Base-by-base conservation (phyloP, 176 grass and related monocot species). In the Otatea glauca region DNA sequence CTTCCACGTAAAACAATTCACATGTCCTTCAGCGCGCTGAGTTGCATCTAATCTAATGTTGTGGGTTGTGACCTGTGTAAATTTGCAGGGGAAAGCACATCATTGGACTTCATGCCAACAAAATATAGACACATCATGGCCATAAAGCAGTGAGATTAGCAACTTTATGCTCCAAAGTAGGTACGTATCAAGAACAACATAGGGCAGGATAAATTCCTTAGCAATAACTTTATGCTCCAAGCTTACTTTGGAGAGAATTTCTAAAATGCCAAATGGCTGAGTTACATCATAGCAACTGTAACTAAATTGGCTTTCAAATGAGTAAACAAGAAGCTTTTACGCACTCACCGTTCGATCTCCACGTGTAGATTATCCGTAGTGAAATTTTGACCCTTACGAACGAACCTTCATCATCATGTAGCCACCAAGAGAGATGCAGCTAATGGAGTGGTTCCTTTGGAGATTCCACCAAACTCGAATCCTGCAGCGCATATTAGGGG, bases 191-290 rank as follows among this genome's bases (percentile, higher is more conserved):
- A 76, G 72, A 87, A 87, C 63, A 87, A 75, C 20, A 56, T 77
- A 76, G 72, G 21, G 51, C 49, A 88, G 86, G 53, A 88, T 41
- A 88, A 77, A 88, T 88, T 88, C 86, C 79, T 76, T 82, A 48
- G 51, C 51, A 27, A 76, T 42, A 76, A 69, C 79, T 88, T 88
- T 88, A 76, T 77, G 27, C 71, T 62, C 16, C 62, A 41, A 75
- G 65, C 70, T 75, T 81, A 24, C 78, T 87, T 87, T 75, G 69
- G 38, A 59, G 38, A 23, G 85, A 81, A 81, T 81, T 81, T 87
- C 37, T 81, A 67, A 87, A 87, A 75, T 75, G 63, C 78, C 49
- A 44, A 81, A 81, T 20, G 39, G 18, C 38, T 68, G 13, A 75
- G 55, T 86, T 81, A 87, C 70, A 20, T 87, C 70, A 87, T 81